phyloP scores from a whole-genome alignment of 108 stramenopile genomes.

The Epithemia pelagica region DNA sequence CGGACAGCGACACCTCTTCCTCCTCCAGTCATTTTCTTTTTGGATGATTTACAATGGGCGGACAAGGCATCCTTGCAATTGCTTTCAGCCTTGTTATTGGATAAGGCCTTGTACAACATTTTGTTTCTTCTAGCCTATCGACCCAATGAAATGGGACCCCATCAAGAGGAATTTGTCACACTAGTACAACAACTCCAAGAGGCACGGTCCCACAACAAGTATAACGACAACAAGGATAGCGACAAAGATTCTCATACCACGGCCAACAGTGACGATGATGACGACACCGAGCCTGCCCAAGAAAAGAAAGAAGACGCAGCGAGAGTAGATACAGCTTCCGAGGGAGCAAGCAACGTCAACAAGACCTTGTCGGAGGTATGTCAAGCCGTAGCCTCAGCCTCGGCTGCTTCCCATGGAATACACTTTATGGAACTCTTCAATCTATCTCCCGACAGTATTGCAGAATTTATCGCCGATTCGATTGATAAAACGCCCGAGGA shows the following conservation, averaged over 20 bases:
- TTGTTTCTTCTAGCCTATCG: constrained; percentile 2
- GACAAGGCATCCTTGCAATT: constrained; percentile 37
- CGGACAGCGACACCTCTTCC: too few relatives aligned
- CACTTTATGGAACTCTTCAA: constrained; percentile 11
- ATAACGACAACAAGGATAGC: neutral
- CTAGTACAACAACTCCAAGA: neutral
- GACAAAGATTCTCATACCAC: too few relatives aligned
- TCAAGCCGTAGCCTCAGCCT: neutral
- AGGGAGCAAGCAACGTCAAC: neutral
- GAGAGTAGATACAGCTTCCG: neutral
- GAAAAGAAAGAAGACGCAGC: neutral
- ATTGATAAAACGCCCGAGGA: constrained; percentile 7
- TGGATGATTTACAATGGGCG: constrained; percentile 64
- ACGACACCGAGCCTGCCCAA: neutral
- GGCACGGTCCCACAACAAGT: neutral
- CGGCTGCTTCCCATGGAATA: neutral
- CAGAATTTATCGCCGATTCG: neutral
- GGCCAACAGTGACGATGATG: neutral
- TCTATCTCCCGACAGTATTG: constrained; percentile 5
- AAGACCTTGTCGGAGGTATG: neutral
- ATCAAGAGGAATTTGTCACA: neutral
- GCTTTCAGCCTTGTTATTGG: neutral
- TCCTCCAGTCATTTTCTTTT: neutral
- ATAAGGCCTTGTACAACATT: neutral
- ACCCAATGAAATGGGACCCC: neutral